Base-by-base conservation (phyloP, 768 basidiomycete genomes). In the Piloderma croceum region DNA sequence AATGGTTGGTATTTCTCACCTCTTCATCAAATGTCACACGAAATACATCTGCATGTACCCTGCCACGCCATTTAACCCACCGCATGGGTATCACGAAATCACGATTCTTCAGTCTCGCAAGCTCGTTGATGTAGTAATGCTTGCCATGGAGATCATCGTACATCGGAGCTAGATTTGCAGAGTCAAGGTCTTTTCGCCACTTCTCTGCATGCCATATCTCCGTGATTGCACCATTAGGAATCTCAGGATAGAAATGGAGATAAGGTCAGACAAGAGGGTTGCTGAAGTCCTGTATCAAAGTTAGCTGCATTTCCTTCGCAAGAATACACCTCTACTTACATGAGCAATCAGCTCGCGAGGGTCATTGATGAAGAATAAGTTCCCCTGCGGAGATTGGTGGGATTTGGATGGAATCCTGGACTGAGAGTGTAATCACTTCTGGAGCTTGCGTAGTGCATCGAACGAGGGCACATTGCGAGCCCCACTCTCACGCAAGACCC, bases 221-320 rank as follows among this genome's bases (percentile, higher is more conserved):
- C 1, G 57, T 60, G 3, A 64, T 46, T 2, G 54, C 35, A 1
- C 58, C 52, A 33, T 53, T 37, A 0, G 21, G 35, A n/a, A 63
- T 56, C 1, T 57, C 56, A 2, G 61, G 61, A 43, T 64, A 63
- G 5, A 49, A 44, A 7, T 45, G 49, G 9, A 65, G 52, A 20
- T 64, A 48, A 4, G 42, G 34, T 20, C 52, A 39, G 5, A 58
- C 46, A 7, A 43, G 25, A 4, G 62, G 60, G 36, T 63, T 65
- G 4, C 53, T 36, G 52, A 58, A 65, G 36, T 65, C 61, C 59
- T 65, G n/a, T n/a, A n/a, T n/a, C n/a, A n/a, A n/a, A n/a, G n/a
- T n/a, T n/a, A n/a, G n/a, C n/a, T n/a, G n/a, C n/a, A n/a, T n/a
- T n/a, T n/a, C n/a, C n/a, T n/a, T n/a, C n/a, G n/a, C n/a, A n/a